Percentiles rank a stretch among this genome's conserved stretches.
These are phyloP conservation scores for Fagopyrum esculentum DNA, from an alignment of 148 eudicot species.

Conservation along the genomic window DNA sequence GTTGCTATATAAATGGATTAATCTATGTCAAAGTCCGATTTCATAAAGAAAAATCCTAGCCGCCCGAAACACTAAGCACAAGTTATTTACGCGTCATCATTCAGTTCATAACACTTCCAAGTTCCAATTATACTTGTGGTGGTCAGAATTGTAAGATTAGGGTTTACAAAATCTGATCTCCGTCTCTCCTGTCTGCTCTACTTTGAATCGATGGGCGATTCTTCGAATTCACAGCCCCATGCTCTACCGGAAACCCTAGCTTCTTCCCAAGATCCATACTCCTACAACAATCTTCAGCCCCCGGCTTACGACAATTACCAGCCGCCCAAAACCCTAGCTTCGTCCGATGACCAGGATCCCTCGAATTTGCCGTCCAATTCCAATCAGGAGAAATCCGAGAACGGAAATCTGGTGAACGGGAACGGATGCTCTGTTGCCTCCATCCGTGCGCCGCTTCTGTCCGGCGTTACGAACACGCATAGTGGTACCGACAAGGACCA, in stretches of 20 bases:
- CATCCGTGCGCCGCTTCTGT: constrained; percentile 17
- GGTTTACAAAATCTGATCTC: constrained; percentile 12
- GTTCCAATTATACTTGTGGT: neutral
- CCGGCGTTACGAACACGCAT: constrained; percentile 33
- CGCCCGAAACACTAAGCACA: too few species aligned
- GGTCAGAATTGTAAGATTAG: neutral
- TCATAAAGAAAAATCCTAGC: too few species aligned
- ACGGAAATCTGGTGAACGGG: constrained; percentile 16
- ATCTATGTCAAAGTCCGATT: too few species aligned
- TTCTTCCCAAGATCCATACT: constrained; percentile 12
- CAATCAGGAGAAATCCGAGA: constrained; percentile 5
- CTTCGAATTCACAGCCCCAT: constrained; percentile 3
- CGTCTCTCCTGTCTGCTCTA: neutral
- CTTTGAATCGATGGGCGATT: neutral
- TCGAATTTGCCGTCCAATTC: constrained; percentile 12
- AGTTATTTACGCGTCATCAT: too few species aligned
- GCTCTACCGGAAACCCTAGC: constrained; percentile 20
- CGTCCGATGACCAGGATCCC: constrained; percentile 7
- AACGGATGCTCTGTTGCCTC: constrained; percentile 1
- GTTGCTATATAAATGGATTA: too few species aligned
- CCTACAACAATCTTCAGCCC: neutral
- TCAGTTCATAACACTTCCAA: too few species aligned
- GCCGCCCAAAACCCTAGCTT: constrained; percentile 18
- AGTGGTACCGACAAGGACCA: constrained; percentile 46
- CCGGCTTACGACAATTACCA: neutral